These are phyloP conservation scores for Eucalyptus lansdowneana DNA, from an alignment of 345 rosid species.

Conservation along the genomic window DNA sequence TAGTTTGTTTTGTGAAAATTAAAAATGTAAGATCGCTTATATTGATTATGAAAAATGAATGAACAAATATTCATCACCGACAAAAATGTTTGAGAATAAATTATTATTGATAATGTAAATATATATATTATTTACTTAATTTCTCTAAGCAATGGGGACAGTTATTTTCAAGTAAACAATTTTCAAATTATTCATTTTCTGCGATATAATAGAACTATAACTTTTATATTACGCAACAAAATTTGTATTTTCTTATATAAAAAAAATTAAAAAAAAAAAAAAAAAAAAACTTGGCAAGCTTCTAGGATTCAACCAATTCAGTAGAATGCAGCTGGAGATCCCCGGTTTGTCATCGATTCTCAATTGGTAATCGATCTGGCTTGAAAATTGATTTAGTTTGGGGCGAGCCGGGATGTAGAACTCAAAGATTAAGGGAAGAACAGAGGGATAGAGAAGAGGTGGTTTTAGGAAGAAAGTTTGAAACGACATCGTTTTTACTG, in stretches of 20 bases:
- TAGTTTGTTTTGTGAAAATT: not conserved
- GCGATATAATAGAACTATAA: rapidly evolving
- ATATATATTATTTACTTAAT: not conserved
- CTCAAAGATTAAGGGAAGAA: not conserved
- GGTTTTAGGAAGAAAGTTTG: not conserved
- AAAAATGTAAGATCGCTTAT: not conserved
- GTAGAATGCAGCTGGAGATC: not conserved
- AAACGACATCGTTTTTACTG: not conserved
- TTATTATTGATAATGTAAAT: not conserved
- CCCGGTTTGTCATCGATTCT: not conserved
- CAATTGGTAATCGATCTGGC: not conserved
- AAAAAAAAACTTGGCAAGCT: too few relatives aligned
- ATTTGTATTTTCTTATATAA: not conserved
- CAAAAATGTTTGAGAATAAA: not conserved
- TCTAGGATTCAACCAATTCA: not conserved
- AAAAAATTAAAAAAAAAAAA: too few relatives aligned
- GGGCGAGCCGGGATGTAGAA: not conserved
- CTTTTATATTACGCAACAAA: not conserved
- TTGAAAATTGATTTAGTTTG: not conserved
- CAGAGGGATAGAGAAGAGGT: not conserved
- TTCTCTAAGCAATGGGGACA: not conserved
- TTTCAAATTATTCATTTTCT: not conserved
- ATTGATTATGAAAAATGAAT: not conserved
- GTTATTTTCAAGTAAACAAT: not conserved
- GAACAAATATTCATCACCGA: not conserved